Base-by-base conservation (phyloP, 2,329 filamentous ascomycete species). In the Epichloe baconii region DNA sequence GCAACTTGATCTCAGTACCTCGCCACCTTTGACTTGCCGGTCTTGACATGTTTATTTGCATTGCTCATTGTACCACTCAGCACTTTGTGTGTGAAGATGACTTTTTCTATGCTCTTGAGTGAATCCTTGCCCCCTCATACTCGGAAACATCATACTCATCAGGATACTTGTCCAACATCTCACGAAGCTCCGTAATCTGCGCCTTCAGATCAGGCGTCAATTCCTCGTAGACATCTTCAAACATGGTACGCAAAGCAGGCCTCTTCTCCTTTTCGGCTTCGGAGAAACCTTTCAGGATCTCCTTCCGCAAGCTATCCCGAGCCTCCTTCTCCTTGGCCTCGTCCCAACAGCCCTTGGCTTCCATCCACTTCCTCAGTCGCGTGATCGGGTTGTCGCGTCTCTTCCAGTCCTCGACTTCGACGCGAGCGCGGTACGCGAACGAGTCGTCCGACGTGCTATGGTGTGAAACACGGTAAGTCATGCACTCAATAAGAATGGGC, bases 401-500 rank as follows among this genome's bases (percentile, higher is more conserved):
- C 67, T 94, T 95, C 89, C 89, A 95, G 64, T 95, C 88, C 64
- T 95, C 88, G 67, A 98, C 93, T 63, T 98, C 93, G 1, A 96
- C 83, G 26, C 85, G 82, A 1, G 90, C 89, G 8, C 93, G 85
- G 71, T 98, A 98, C 0, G 93, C 93, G 62, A 96, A 98, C 26
- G 86, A 93, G 69, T 98, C 93, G 63, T 98, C 93, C 0, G 86
- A 93, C 0, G 93, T 98, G 68, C 88, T 95, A 71, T 98, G 93
- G 65, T 98, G 89, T 6, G 87, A 91, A 43, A 97, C 90, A n/a
- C 93, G 88, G 69, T 98, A 98, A 23, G 87, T 91, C 87, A 98
- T 95, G 51, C 89, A 89, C 69, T 98, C 93, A 41, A 98, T 85
- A 7, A 98, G 72, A 0, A 98, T 79, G 0, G 88, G 89, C 55